Evolutionary conservation across 441 rosid genomes (phyloP).

Genomic region (Gossypium schwendimanii): DNA sequence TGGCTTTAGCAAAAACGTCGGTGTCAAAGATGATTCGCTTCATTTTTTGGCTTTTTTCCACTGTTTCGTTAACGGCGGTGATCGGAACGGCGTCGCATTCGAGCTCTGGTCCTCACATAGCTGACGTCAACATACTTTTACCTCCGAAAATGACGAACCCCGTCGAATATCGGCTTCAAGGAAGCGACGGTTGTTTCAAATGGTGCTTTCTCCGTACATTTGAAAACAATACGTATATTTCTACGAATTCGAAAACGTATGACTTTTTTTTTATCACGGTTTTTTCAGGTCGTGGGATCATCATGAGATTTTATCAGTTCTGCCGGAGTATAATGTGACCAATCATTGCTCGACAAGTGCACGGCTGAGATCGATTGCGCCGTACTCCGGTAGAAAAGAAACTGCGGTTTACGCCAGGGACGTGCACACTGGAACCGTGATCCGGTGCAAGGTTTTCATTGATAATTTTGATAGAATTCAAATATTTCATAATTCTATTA

Average conservation of each 20-base stretch:
- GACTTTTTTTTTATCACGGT: background rate
- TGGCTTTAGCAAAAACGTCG: background rate
- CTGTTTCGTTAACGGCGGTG: constrained; percentile 22
- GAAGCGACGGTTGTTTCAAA: constrained; percentile 95
- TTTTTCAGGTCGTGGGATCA: constrained; percentile 94
- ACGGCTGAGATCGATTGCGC: constrained; percentile 66
- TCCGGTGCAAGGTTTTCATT: constrained; percentile 95
- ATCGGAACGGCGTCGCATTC: constrained; percentile 30
- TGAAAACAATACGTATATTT: background rate
- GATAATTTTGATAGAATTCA: constrained; percentile 84
- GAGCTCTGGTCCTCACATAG: constrained; percentile 76
- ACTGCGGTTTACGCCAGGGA: constrained; percentile 94
- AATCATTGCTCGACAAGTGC: constrained; percentile 85
- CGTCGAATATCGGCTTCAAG: constrained; percentile 89
- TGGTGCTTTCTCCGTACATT: constrained; percentile 38
- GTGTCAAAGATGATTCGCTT: constrained; percentile 31
- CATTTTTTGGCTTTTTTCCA: constrained; percentile 22
- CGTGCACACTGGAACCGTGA: constrained; percentile 63
- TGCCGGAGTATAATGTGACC: constrained; percentile 75
- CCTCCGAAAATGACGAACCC: constrained; percentile 90
- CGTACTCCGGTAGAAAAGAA: constrained; percentile 75
- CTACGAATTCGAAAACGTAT: background rate
- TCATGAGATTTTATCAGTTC: constrained; percentile 74
- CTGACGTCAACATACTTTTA: constrained; percentile 83
- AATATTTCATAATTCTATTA: constrained; percentile 87